Evolutionary conservation across 129 eudicot species (phyloP).

Genomic region (Kitagawia praeruptora): DNA sequence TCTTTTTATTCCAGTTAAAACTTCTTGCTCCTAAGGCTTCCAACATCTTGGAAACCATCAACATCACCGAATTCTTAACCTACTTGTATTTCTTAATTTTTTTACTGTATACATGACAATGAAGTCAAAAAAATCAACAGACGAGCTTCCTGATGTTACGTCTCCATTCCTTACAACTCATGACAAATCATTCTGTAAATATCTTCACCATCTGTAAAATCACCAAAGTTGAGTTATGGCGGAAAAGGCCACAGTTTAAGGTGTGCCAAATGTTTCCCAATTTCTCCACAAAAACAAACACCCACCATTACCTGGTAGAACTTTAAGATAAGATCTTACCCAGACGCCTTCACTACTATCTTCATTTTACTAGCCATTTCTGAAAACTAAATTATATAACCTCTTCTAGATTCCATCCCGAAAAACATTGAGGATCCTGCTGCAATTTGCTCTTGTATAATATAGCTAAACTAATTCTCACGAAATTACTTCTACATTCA

Average conservation of each 20-base stretch:
- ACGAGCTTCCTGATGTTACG: background rate
- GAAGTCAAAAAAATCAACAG: background rate
- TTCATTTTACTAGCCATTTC: background rate
- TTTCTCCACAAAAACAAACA: background rate
- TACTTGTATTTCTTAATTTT: background rate
- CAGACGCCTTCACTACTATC: background rate
- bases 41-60: background rate
- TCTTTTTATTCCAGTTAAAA: background rate
- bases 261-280: background rate
- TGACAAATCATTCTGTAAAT: background rate
- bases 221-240: background rate
- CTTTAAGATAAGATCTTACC: background rate
- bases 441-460: background rate
- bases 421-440: background rate
- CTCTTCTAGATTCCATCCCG: background rate
- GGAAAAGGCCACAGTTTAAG: background rate
- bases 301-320: background rate
- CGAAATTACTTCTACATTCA: background rate
- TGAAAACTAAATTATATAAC: background rate
- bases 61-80: background rate
- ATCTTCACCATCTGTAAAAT: background rate
- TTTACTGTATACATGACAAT: background rate
- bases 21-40: background rate
- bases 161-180: background rate
- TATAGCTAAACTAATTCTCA: background rate